Conservation (phyloP, 2,329 filamentous ascomycete species). For the Fusarium nodosum region DNA sequence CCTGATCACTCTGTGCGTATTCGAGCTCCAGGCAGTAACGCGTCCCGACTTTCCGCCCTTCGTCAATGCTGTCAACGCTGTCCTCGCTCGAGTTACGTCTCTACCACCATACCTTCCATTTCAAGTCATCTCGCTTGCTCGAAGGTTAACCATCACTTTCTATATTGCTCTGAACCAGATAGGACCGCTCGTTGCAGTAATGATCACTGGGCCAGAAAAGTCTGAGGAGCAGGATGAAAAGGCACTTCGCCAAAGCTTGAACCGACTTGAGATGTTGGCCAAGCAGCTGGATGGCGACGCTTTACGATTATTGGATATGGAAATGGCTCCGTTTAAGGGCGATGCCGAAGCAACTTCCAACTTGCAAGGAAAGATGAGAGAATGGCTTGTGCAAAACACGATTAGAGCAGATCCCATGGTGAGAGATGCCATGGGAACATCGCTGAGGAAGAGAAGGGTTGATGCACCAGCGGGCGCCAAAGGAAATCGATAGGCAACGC, state of each 20-base stretch:
- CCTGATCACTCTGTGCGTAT: slow-evolving; percentile 65
- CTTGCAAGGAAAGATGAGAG: slow-evolving; percentile 77
- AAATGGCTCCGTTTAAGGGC: slow-evolving; percentile 84
- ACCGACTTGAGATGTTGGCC: slow-evolving; percentile 73
- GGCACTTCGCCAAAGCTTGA: slow-evolving; percentile 71
- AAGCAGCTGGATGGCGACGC: slow-evolving; percentile 77
- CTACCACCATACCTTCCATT: slow-evolving; percentile 83
- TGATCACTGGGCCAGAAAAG: slow-evolving; percentile 47
- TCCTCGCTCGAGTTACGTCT: slow-evolving; percentile 55
- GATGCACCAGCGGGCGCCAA: slow-evolving; percentile 74
- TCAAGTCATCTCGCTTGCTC: slow-evolving; percentile 81
- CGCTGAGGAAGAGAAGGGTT: slow-evolving; percentile 72
- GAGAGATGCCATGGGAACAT: slow-evolving; percentile 79
- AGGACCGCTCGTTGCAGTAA: slow-evolving; percentile 71
- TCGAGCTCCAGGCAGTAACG: slow-evolving; percentile 70
- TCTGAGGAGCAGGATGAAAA: slow-evolving; percentile 60
- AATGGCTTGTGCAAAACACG: slow-evolving; percentile 90
- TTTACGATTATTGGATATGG: slow-evolving; percentile 77
- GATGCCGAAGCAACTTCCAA: slow-evolving; percentile 74
- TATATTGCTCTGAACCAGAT: slow-evolving; percentile 89
- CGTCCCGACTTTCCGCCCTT: slow-evolving; percentile 65
- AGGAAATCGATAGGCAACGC: slow-evolving; percentile 57
- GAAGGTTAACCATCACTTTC: slow-evolving; percentile 81
- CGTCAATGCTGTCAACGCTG: slow-evolving; percentile 62
- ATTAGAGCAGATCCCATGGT: slow-evolving; percentile 86